Conservation (phyloP, 2,329 filamentous ascomycete genomes). For the Aspergillus sp. region DNA sequence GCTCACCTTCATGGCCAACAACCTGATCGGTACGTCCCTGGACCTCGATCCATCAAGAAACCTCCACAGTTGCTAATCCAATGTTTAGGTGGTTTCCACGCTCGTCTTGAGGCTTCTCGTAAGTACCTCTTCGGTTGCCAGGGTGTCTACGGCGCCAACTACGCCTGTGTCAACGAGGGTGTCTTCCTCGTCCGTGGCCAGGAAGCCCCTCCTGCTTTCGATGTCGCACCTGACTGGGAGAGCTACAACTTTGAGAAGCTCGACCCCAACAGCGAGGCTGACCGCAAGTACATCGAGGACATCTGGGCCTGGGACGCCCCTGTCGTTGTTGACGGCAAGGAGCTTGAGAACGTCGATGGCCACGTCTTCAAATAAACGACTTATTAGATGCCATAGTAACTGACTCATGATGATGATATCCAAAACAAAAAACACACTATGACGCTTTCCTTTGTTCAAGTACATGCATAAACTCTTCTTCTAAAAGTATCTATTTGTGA, state of each 20-base stretch:
- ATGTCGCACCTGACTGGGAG: conserved; percentile 96
- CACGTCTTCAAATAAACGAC: conserved; percentile 96
- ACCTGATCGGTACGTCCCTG: conserved; percentile 71
- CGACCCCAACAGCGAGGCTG: conserved; percentile 79
- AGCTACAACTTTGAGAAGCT: conserved; percentile 97
- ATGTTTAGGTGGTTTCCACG: conserved; percentile 77
- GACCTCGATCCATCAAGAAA: neutral
- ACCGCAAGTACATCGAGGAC: conserved; percentile 81
- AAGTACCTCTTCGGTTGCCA: conserved; percentile 95
- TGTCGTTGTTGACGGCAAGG: conserved; percentile 77
- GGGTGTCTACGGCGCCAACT: conserved; percentile 85
- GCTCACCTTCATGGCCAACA: conserved; percentile 97
- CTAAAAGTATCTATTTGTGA: conserved; percentile 1
- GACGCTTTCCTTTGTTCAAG: conserved; percentile 12
- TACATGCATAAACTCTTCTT: conserved; percentile 4
- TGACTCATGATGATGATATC: conserved; percentile 23
- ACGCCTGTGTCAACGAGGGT: conserved; percentile 88
- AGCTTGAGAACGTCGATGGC: conserved; percentile 82
- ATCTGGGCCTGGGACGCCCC: conserved; percentile 93
- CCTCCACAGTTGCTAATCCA: neutral
- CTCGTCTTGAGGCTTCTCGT: conserved; percentile 92
- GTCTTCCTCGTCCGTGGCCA: conserved; percentile 94
- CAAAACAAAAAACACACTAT: conserved; percentile 11
- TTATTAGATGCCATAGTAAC: conserved; percentile 18
- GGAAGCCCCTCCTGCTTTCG: conserved; percentile 81